Conservation (phyloP, 2,329 filamentous ascomycete species). For the Apiospora koreana region DNA sequence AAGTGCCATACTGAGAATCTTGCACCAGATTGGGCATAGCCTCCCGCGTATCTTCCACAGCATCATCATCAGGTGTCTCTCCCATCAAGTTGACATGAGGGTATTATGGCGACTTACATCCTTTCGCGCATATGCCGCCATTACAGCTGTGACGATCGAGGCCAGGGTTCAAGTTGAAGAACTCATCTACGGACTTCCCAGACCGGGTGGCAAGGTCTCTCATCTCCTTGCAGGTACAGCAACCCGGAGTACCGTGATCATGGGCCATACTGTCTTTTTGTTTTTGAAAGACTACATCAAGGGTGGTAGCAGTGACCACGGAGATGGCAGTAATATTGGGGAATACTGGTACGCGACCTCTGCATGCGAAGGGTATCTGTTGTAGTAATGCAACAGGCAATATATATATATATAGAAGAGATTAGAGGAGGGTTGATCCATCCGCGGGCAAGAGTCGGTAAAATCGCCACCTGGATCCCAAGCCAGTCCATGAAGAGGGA, state of each 20-base stretch:
- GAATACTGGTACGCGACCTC: not conserved
- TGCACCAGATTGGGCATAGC: not conserved
- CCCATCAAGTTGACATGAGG: not conserved
- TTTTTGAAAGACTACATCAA: not conserved
- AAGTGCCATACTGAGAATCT: not conserved
- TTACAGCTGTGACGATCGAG: not conserved
- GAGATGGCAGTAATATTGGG: not conserved
- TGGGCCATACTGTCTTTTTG: not conserved
- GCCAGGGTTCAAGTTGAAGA: not conserved
- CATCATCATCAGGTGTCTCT: not conserved
- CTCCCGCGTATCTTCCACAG: not conserved
- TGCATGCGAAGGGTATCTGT: too few relatives aligned
- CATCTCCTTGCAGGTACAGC: not conserved
- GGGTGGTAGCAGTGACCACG: not conserved
- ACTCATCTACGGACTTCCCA: not conserved
- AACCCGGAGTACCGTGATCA: not conserved
- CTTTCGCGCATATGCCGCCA: not conserved
- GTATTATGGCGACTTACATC: not conserved
- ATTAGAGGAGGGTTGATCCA: not conserved
- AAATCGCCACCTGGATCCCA: not conserved
- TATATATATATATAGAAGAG: too few relatives aligned
- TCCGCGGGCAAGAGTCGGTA: not conserved
- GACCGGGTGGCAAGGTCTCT: not conserved
- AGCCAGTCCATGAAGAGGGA: too few relatives aligned
- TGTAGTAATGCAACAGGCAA: not conserved